These are phyloP conservation scores for Umbelopsis ramanniana DNA, from an alignment of 192 early-diverging fungal genomes.

Conservation along the genomic window DNA sequence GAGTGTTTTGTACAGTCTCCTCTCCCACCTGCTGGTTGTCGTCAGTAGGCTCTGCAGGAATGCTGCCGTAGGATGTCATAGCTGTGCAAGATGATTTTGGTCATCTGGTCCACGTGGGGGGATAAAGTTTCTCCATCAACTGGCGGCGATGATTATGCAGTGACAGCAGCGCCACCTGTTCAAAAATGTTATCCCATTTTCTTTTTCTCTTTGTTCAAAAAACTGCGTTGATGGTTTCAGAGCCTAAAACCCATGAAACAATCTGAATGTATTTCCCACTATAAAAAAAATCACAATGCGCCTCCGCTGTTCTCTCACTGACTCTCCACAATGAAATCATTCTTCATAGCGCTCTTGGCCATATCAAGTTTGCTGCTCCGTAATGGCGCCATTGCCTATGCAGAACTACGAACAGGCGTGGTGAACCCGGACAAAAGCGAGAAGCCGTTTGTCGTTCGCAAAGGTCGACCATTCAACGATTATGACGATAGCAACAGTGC, in stretches of 20 bases:
- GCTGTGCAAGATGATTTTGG: neutral
- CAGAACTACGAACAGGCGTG: neutral
- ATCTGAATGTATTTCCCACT: too few species aligned
- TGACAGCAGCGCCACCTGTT: neutral
- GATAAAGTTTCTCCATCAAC: neutral
- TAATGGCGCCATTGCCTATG: too few species aligned
- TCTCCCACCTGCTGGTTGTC: neutral
- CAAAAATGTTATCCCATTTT: neutral
- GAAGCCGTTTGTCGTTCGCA: neutral
- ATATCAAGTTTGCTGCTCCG: too few species aligned
- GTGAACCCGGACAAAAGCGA: neutral
- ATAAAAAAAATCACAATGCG: too few species aligned
- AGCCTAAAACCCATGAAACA: too few species aligned
- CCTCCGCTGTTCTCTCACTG: too few species aligned
- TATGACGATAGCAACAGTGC: neutral
- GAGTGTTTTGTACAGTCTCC: neutral
- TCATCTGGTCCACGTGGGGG: neutral
- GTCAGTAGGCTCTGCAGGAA: neutral
- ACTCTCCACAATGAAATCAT: too few species aligned
- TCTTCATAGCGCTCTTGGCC: too few species aligned
- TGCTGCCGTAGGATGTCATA: conserved; percentile 15
- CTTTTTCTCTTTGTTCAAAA: too few species aligned
- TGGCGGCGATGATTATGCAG: neutral
- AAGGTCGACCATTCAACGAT: neutral
- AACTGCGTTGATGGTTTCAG: too few species aligned